Evolutionary conservation across 768 basidiomycete species (phyloP).

Genomic region (Russula vinacea): DNA sequence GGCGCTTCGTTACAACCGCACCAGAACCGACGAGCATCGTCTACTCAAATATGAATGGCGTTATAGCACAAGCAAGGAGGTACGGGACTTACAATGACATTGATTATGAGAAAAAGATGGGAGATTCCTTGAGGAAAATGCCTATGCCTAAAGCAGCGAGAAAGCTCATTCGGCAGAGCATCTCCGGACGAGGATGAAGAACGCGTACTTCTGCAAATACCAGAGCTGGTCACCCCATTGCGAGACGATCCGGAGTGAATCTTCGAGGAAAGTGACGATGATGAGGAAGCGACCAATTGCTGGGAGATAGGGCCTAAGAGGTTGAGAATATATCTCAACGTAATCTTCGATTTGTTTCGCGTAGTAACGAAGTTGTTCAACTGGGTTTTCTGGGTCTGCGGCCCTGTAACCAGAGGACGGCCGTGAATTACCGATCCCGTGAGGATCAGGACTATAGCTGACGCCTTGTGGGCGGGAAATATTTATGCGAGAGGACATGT

Average conservation of each 20-base stretch:
- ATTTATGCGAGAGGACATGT: constrained; percentile 81
- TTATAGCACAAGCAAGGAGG: neutral
- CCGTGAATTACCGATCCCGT: constrained; percentile 73
- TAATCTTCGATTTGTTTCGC: constrained; percentile 84
- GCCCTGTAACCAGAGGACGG: constrained; percentile 70
- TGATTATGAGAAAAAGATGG: constrained; percentile 86
- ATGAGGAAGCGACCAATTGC: constrained; percentile 95
- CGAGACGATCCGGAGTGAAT: constrained; percentile 86
- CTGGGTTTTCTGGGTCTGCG: constrained; percentile 76
- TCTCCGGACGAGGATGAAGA: constrained; percentile 22
- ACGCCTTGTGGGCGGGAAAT: constrained; percentile 64
- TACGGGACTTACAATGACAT: constrained; percentile 74
- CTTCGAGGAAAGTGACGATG: constrained; percentile 97
- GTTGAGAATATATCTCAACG: constrained; percentile 91
- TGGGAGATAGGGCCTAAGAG: constrained; percentile 90
- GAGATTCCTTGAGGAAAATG: constrained; percentile 95
- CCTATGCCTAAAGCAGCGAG: constrained; percentile 65
- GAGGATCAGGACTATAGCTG: constrained; percentile 65
- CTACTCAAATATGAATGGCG: constrained; percentile 41
- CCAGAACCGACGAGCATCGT: constrained; percentile 84
- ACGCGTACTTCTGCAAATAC: constrained; percentile 89
- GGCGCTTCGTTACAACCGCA: constrained; percentile 80
- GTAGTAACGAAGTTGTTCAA: constrained; percentile 70
- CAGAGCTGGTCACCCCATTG: constrained; percentile 98
- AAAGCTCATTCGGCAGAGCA: neutral